Evolutionary conservation across 148 eudicot genomes (phyloP).

Genomic region (Dysphania ambrosioides): DNA sequence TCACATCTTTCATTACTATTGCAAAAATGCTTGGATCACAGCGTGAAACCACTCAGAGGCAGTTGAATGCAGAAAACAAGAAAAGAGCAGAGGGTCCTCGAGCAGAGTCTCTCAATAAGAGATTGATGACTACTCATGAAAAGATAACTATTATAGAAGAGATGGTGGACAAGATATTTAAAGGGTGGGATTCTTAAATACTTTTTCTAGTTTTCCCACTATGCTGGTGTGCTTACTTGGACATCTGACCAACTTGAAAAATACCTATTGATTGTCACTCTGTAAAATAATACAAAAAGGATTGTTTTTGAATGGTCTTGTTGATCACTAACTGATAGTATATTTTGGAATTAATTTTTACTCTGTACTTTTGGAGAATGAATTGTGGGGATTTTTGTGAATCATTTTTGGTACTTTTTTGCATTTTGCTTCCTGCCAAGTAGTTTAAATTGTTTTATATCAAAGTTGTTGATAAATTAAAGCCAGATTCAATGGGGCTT

Average conservation of each 20-base stretch:
- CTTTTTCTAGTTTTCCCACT: constrained; percentile 17
- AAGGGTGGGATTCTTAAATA: constrained; percentile 49
- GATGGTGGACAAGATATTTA: constrained; percentile 93
- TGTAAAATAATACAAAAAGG: background rate
- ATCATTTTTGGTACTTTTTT: background rate
- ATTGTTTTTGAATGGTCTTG: background rate
- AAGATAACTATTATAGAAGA: constrained; percentile 75
- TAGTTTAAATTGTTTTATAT: no score
- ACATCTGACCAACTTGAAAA: background rate
- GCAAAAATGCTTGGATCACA: constrained; percentile 84
- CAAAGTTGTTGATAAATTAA: no score
- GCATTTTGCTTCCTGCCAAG: no score
- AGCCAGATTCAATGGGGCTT: no score
- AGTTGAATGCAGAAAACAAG: constrained; percentile 85
- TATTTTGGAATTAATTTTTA: no score
- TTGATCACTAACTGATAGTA: background rate
- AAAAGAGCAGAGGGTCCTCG: constrained; percentile 79
- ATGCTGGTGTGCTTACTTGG: background rate
- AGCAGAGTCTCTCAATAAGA: constrained; percentile 82
- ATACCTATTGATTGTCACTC: background rate
- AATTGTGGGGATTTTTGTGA: background rate
- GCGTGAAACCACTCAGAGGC: constrained; percentile 95
- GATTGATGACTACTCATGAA: constrained; percentile 72
- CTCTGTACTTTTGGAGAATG: background rate
- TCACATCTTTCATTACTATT: constrained; percentile 73